Percentiles rank a stretch among this genome's conserved stretches.
Evolutionary conservation across 129 eudicot species (phyloP).

Genomic region (Rutidosis leptorrhynchoides): DNA sequence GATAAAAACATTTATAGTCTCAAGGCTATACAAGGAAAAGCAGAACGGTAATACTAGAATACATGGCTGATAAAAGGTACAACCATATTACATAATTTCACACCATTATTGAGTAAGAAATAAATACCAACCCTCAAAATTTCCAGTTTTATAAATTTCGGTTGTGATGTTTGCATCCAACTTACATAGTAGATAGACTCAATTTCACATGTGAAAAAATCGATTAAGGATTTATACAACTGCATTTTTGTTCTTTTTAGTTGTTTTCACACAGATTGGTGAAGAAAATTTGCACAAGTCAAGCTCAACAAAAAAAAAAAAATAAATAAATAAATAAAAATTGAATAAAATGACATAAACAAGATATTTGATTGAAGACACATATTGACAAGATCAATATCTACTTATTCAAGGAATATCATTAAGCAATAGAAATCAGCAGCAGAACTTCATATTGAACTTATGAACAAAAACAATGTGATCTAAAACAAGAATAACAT

Average conservation of each 20-base stretch:
- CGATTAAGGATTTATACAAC: neutral
- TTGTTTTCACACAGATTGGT: conserved; percentile 16
- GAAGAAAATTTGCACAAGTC: conserved; percentile 2
- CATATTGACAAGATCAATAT: neutral
- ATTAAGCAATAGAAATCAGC: neutral
- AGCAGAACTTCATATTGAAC: neutral
- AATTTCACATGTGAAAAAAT: conserved; percentile 7
- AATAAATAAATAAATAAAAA: no score
- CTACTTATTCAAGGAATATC: neutral
- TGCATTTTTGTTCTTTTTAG: neutral
- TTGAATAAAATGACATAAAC: neutral
- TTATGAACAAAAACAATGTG: neutral
- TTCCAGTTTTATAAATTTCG: neutral
- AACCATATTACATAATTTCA: conserved; percentile 2
- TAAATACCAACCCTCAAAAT: neutral
- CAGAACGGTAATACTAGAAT: neutral
- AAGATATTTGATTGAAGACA: neutral
- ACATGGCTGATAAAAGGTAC: neutral
- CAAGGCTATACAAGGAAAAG: conserved; percentile 9
- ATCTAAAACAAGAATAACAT: conserved; percentile 4
- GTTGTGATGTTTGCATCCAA: conserved; percentile 8
- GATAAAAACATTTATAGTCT: neutral
- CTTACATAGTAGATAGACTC: neutral
- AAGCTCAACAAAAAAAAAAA: conserved; percentile 6
- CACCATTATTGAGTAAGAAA: neutral